phyloP scores from a whole-genome alignment of 2,329 filamentous ascomycete genomes.

The Blumeria hordei region DNA sequence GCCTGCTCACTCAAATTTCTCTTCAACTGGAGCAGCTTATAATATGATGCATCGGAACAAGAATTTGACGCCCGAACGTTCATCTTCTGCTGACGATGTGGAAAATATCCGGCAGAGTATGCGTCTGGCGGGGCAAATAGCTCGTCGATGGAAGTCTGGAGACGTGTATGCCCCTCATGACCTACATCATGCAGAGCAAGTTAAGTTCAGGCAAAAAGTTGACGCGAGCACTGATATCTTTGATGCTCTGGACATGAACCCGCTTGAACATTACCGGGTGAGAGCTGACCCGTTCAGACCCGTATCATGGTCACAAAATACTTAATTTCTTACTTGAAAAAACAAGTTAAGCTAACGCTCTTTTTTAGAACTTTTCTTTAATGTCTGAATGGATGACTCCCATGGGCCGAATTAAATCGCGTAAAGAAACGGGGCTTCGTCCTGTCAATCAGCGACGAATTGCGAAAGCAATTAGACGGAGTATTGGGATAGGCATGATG shows the following conservation, averaged over 20 bases:
- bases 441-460: slow-evolving; percentile 82
- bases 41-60: too few relatives aligned
- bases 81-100: too few relatives aligned
- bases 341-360: background rate
- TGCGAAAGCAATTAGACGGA: slow-evolving; percentile 73
- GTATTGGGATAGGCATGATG: slow-evolving; percentile 75
- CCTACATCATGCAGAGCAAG: slow-evolving; percentile 51
- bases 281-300: slow-evolving; percentile 9
- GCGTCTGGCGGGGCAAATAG: slow-evolving; percentile 35
- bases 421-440: slow-evolving; percentile 52
- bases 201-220: slow-evolving; percentile 45
- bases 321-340: too few relatives aligned
- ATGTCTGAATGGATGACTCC: slow-evolving; percentile 72
- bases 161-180: slow-evolving; percentile 87
- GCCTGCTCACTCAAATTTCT: too few relatives aligned
- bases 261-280: slow-evolving; percentile 72
- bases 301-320: too few relatives aligned
- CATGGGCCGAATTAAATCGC: slow-evolving; percentile 64
- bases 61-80: too few relatives aligned
- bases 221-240: slow-evolving; percentile 43
- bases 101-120: too few relatives aligned
- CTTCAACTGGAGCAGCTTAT: too few relatives aligned
- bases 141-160: slow-evolving; percentile 48
- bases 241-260: slow-evolving; percentile 57
- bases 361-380: slow-evolving; percentile 61